phyloP scores from a whole-genome alignment of 1,139 yeast species.

The Suhomyces bokatorum region DNA sequence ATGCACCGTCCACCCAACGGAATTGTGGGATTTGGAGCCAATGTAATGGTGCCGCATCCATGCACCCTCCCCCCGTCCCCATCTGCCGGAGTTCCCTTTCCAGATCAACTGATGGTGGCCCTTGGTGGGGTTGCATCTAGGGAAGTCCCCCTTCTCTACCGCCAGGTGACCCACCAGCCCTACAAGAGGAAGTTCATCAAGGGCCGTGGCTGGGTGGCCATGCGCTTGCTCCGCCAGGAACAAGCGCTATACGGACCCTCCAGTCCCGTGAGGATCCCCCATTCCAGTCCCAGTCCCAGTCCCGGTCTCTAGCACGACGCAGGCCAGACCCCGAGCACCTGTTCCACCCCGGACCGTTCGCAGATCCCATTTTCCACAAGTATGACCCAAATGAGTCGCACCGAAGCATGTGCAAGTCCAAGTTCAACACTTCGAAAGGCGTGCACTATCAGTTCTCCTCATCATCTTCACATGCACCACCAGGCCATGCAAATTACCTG shows the following conservation, averaged over 20 bases:
- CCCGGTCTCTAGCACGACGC: background rate
- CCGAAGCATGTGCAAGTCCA: constrained; percentile 1
- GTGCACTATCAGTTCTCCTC: constrained; percentile 5
- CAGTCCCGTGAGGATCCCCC: background rate
- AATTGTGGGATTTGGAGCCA: no score
- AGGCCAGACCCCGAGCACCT: background rate
- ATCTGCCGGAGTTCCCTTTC: background rate
- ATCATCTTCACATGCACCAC: constrained; percentile 7
- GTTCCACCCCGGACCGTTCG: no score
- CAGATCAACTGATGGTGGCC: background rate
- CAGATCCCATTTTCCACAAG: background rate
- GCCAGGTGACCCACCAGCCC: constrained; percentile 3
- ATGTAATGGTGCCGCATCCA: no score
- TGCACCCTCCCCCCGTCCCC: background rate
- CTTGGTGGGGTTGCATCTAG: background rate
- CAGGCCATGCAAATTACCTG: background rate
- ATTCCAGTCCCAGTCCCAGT: no score
- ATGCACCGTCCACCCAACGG: background rate
- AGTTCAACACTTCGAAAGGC: constrained; percentile 2
- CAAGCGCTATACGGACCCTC: background rate
- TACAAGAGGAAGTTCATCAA: constrained; percentile 13
- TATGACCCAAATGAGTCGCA: background rate
- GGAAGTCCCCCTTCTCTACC: background rate
- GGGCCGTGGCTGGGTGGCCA: constrained; percentile 17
- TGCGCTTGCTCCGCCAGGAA: constrained; percentile 10